Evolutionary conservation across 2,329 filamentous ascomycete genomes (phyloP), one percentile per base, ranked within the genome.

Genomic region (Sarocladiaceae sp.): DNA sequence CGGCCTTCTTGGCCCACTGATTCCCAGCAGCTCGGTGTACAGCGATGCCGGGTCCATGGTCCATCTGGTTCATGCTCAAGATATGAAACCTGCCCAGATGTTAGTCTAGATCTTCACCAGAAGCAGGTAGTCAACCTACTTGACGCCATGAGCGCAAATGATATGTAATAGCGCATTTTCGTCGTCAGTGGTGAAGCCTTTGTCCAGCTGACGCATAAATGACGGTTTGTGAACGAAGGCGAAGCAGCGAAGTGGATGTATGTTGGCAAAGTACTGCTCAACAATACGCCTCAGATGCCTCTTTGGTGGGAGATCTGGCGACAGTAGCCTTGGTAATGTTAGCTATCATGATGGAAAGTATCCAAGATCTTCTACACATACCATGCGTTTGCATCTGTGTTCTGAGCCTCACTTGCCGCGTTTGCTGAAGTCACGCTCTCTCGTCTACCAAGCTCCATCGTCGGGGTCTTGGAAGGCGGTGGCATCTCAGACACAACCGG

Each of bases 1-100:
- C 67, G 6, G 69, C 69, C 28, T 62, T 64, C 40, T 69, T 63
- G 2, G 69, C 69, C 69, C 69, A 72, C 18, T 59, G 61, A 39
- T 66, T 69, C 3, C 69, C 69, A 17, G 69, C 69, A 11, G 60
- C 59, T 7, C 63, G 59, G 1, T 71, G 60, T 18, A 66, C 54
- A 25, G 53, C 56, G 17, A 65, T 57, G 20, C 65, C 63, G 15
- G 63, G 57, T 7, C 57, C 48, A n/a, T 62, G 58, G 15, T 69
- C 66, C 26, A 65, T 61, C 28, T 66, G 57, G 12, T 61, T 58
- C 15, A 66, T 44, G 11, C 56, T 55, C 5, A 70, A 55, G 3
- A 65, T 63, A 48, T 67, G 66, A 44, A 71, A 71, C 33, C 68
- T 71, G 22, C 4, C 33, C 15, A 7, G 15, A 31, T 8, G 28